phyloP scores from a whole-genome alignment of 768 basidiomycete species.

The Lactifluus echinatus region DNA sequence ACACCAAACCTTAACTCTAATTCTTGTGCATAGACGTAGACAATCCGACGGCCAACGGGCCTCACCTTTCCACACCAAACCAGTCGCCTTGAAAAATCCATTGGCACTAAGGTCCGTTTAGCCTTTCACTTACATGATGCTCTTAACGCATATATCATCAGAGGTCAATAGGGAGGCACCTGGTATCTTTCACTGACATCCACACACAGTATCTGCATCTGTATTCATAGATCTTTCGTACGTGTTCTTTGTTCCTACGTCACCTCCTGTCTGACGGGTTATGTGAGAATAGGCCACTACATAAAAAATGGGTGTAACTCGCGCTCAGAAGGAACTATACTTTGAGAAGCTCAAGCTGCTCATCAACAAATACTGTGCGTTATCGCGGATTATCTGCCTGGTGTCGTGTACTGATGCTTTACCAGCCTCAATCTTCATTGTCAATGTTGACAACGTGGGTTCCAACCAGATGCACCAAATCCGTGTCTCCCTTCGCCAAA shows the following conservation, averaged over 20 bases:
- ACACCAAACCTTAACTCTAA: slow-evolving; percentile 17
- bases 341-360: slow-evolving; percentile 92
- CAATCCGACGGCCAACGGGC: background rate
- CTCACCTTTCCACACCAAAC: slow-evolving; percentile 18
- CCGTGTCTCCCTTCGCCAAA: slow-evolving; percentile 90
- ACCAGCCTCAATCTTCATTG: slow-evolving; percentile 94
- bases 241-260: background rate
- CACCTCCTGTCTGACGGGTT: background rate
- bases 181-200: slow-evolving; percentile 10
- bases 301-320: slow-evolving; percentile 76
- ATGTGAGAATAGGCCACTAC: slow-evolving; percentile 12
- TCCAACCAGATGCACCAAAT: slow-evolving; percentile 99
- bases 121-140: background rate
- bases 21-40: background rate
- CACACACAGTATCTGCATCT: background rate
- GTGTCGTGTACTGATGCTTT: background rate
- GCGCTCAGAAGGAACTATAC: slow-evolving; percentile 85
- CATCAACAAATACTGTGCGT: slow-evolving; percentile 80
- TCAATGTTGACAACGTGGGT: slow-evolving; percentile 99
- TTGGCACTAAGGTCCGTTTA: slow-evolving; percentile 69
- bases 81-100: slow-evolving; percentile 89
- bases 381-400: background rate
- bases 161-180: slow-evolving; percentile 95
- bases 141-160: slow-evolving; percentile 24
- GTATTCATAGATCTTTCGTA: slow-evolving; percentile 15